Evolutionary conservation across 331 rosid species (phyloP).

Genomic region (Stylosanthes scabra): DNA sequence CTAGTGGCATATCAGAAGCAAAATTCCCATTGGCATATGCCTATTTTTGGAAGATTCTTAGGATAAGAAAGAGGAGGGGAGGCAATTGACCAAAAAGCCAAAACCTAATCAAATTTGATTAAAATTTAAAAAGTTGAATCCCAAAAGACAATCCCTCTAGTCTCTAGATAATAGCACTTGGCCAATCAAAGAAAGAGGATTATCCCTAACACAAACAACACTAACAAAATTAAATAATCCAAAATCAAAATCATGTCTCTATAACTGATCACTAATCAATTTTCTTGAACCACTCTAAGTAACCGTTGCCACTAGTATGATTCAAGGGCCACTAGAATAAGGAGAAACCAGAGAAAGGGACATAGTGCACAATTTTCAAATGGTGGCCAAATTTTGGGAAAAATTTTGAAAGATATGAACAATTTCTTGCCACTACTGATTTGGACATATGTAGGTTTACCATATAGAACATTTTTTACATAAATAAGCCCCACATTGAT

Average conservation of each 20-base stretch:
- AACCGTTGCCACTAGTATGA: neutral
- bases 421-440: neutral
- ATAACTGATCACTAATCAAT: neutral
- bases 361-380: neutral
- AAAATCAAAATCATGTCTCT: neutral
- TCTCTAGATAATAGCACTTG: neutral
- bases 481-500: slow-evolving; percentile 19
- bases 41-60: neutral
- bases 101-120: slow-evolving; percentile 11
- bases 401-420: neutral
- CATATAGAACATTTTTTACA: slow-evolving; percentile 4
- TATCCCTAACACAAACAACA: neutral
- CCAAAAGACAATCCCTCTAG: neutral
- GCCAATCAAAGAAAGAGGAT: neutral
- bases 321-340: neutral
- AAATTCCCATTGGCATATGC: neutral
- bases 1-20: neutral
- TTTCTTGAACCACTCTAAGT: neutral
- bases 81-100: neutral
- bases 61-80: neutral
- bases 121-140: neutral
- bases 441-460: slow-evolving; percentile 3
- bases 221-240: neutral
- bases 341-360: neutral
- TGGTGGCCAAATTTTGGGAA: slow-evolving; percentile 10